Evolutionary conservation across 225 moss, liverwort and hornwort species (phyloP), one percentile per base, ranked within the genome.

Genomic region (Bryum argenteum): DNA sequence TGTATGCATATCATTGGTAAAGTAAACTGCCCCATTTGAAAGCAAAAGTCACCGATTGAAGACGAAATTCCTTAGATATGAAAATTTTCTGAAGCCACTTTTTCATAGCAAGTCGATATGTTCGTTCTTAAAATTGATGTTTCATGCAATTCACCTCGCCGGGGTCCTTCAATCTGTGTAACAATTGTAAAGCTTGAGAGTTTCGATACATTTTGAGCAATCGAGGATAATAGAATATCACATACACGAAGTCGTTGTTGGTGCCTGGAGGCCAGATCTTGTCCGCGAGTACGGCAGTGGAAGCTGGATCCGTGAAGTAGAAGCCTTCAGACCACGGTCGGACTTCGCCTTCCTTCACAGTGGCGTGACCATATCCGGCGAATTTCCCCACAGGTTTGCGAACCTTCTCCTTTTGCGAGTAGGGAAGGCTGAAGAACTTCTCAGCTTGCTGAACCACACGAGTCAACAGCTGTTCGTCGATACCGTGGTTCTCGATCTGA

Each of bases 401-500:
- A 43, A 79, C 82, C 73, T 85, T 85, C 67, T 47, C 39, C 76
- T 88, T 88, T 28, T 79, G 65, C 0, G 9, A 12, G 38, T 26
- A 48, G 0, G 83, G 81, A 20, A 86, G 81, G 16, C 2, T 14
- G 77, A 89, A 89, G 68, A 89, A 79, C 0, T 9, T 38, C 0
- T 15, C 15, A 5, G 85, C 86, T 65, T 83, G 83, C 24, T 24
- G 58, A 20, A 54, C 70, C 1, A 79, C 33, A 1, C 83, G 61
- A 0, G 28, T 9, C 65, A 89, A 52, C 19, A 89, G 83, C 52
- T 53, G 69, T 52, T 72, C 63, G 1, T 71, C 48, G 12, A 89
- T 20, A 55, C 80, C 77, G 74, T 89, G 89, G 69, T 89, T 89
- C 63, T 79, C 6, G 40, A 89, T 71, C 8, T 89, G 86, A 61